These are phyloP conservation scores for Ramichloridium luteum DNA, from an alignment of 2,329 filamentous ascomycete species.

Conservation along the genomic window DNA sequence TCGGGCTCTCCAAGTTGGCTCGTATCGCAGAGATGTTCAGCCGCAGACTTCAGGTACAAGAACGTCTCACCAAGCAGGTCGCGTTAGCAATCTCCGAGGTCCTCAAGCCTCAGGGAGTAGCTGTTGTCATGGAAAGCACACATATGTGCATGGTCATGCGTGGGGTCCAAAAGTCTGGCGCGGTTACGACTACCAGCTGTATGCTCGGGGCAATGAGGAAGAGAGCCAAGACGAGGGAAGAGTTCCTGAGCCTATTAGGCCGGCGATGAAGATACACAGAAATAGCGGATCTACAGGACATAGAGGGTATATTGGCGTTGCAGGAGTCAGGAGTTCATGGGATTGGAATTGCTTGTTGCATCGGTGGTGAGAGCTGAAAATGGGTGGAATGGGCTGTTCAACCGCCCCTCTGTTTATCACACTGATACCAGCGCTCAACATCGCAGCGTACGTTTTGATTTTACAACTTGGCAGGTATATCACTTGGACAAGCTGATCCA, in stretches of 20 bases:
- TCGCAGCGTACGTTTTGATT: conserved; percentile 23
- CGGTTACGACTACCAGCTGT: conserved; percentile 86
- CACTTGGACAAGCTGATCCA: no score
- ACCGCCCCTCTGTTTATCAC: conserved; percentile 17
- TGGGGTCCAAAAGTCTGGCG: conserved; percentile 83
- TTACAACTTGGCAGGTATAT: no score
- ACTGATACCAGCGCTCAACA: conserved; percentile 26
- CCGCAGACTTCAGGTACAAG: conserved; percentile 85
- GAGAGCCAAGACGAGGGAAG: conserved; percentile 85
- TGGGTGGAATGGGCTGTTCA: conserved; percentile 17
- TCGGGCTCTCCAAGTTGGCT: conserved; percentile 89
- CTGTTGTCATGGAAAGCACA: conserved; percentile 92
- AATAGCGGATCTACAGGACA: conserved; percentile 2
- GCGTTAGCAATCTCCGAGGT: conserved; percentile 88
- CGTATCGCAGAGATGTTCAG: conserved; percentile 96
- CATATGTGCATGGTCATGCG: conserved; percentile 99
- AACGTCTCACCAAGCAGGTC: conserved; percentile 90
- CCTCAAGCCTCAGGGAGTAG: conserved; percentile 84
- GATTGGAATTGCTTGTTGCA: conserved; percentile 4
- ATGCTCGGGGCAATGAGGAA: conserved; percentile 93
- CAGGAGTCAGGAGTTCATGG: conserved; percentile 7
- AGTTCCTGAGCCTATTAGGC: conserved; percentile 67
- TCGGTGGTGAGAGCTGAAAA: conserved; percentile 4
- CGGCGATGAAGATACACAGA: conserved; percentile 8
- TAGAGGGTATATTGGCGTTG: conserved; percentile 6